Base-by-base conservation (phyloP, 202 grass and related monocot species). In the Setaria italica region DNA sequence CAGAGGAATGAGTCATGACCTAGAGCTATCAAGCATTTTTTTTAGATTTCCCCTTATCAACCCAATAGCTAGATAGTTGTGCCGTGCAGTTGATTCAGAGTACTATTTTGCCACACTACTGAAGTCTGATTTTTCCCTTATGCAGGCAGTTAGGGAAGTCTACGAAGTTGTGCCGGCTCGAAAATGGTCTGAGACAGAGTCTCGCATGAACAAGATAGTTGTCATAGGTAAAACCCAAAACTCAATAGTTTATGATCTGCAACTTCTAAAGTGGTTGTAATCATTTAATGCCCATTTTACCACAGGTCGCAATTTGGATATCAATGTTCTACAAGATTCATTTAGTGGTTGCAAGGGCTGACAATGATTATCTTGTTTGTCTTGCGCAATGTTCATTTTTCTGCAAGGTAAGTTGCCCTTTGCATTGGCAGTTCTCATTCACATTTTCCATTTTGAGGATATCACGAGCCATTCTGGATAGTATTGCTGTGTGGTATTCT, bases 61-160 rank as follows among this genome's bases (percentile, higher is more conserved):
- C 46, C 58, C 8, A 62, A 62, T 79, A 17, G 25, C 32, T 30
- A 49, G 39, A 16, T n/a, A 54, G 21, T 11, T 84, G 43, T 50
- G 11, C 29, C 21, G 46, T 74, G 29, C 14, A 9, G 21, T 72
- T 74, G 16, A 75, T 55, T 75, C 67, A 32, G 19, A 81, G 9
- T 46, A 35, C 32, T 76, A 5, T 58, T 60, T 76, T 60, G 15
- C 12, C 20, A 43, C 16, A 85, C 17, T 85, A 11, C 50, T 67
- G 19, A 86, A 81, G 29, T 80, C 62, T 79, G 30, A 29, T 82
- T 62, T 82, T 62, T 5, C 83, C 43, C 37, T 85, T 83, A 86
- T 89, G 70, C 88, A 99, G 96, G 96, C 96, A 70, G 96, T 99
- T 77, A 95, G 91, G 91, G 96, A 99, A 79, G 88, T 99, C 29